Percentiles rank a stretch among this genome's conserved stretches.
These are phyloP conservation scores for Coniochaeta pulveracea DNA, from an alignment of 2,329 filamentous ascomycete genomes.

Conservation along the genomic window DNA sequence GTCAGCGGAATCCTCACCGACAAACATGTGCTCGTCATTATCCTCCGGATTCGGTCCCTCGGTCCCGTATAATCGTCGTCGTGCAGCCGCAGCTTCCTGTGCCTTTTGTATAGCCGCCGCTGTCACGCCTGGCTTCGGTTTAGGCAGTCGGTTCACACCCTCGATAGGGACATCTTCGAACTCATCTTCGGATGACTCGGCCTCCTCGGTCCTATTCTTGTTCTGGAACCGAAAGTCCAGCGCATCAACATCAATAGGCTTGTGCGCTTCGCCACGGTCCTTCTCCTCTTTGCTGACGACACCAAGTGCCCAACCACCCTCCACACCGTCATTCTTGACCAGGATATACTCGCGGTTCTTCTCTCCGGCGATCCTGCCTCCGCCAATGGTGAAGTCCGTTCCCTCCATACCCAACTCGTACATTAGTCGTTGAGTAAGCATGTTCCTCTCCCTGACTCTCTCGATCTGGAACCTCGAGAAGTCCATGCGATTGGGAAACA, in stretches of 20 bases:
- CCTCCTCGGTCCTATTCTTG: constrained; percentile 45
- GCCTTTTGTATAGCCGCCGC: constrained; percentile 14
- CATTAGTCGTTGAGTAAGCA: constrained; percentile 91
- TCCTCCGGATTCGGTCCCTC: constrained; percentile 17
- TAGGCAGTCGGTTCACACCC: constrained; percentile 75
- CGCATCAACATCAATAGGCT: constrained; percentile 84
- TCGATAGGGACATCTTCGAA: constrained; percentile 93
- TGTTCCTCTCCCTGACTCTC: constrained; percentile 81
- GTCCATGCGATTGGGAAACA: constrained; percentile 97
- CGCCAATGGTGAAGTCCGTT: constrained; percentile 57
- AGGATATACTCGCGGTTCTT: constrained; percentile 89
- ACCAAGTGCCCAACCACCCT: constrained; percentile 91
- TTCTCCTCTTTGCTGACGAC: constrained; percentile 78
- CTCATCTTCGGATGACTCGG: constrained; percentile 59
- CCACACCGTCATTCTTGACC: constrained; percentile 88
- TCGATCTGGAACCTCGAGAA: constrained; percentile 97
- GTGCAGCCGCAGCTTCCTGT: constrained; percentile 13
- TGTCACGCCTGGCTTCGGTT: constrained; percentile 21
- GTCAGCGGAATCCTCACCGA: constrained; percentile 20
- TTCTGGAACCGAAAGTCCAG: constrained; percentile 45
- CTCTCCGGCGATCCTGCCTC: constrained; percentile 67
- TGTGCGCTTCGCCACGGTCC: constrained; percentile 66
- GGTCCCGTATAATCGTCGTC: constrained; percentile 17
- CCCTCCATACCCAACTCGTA: constrained; percentile 82
- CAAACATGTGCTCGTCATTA: constrained; percentile 47